Conservation (phyloP, 257 asterid species). For the Catharanthus roseus region DNA sequence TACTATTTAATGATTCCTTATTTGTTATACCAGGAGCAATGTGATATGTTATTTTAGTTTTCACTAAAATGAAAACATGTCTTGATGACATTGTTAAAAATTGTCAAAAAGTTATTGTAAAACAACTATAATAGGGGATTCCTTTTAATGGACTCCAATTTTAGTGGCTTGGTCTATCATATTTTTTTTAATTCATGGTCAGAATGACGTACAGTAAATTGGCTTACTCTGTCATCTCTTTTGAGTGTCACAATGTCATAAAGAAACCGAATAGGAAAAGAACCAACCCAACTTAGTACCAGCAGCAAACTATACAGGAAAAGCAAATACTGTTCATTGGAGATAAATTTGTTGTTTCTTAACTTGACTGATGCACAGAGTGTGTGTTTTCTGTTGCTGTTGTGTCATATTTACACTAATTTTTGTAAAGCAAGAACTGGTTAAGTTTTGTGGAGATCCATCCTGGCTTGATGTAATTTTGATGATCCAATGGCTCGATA, state of each 20-base stretch:
- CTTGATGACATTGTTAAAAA: neutral
- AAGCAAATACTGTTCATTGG: neutral
- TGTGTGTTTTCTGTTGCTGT: too few species aligned
- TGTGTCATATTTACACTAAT: neutral
- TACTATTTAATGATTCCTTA: too few species aligned
- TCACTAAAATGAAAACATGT: neutral
- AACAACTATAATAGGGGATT: neutral
- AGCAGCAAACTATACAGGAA: neutral
- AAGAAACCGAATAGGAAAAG: neutral
- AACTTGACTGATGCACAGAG: neutral
- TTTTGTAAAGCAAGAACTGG: neutral
- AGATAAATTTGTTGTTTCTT: neutral
- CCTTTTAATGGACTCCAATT: neutral
- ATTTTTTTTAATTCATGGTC: neutral
- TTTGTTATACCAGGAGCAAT: too few species aligned
- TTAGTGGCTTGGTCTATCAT: neutral
- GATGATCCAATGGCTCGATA: neutral
- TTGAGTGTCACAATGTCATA: too few species aligned
- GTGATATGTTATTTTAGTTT: neutral
- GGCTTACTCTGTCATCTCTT: too few species aligned
- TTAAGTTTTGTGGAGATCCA: neutral
- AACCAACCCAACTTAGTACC: neutral
- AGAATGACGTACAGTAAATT: neutral
- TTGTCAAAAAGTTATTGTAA: neutral
- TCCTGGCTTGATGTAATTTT: neutral